A percentile compares a stretch with the other conserved stretches of the same genome.
These are phyloP conservation scores for Helotiales sp. DNA, from an alignment of 2,329 filamentous ascomycete genomes.

Conservation along the genomic window DNA sequence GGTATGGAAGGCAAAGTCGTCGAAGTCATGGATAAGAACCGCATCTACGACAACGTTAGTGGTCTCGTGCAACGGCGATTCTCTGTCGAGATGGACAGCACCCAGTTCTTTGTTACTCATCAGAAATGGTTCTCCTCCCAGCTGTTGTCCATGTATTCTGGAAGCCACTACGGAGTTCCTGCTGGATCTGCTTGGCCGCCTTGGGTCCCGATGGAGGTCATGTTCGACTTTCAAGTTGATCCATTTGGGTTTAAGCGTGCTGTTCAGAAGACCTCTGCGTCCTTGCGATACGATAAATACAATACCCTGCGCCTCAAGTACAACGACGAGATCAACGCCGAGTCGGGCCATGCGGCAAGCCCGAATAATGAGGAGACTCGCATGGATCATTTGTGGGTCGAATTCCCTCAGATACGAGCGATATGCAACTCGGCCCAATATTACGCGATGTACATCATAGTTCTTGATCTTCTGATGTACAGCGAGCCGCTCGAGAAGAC, in stretches of 20 bases:
- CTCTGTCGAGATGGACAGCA: conserved; percentile 92
- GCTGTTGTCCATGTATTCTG: conserved; percentile 89
- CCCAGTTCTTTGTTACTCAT: conserved; percentile 96
- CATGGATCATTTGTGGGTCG: conserved; percentile 96
- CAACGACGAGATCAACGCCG: conserved; percentile 78
- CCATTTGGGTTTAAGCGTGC: conserved; percentile 98
- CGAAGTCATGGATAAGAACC: conserved; percentile 95
- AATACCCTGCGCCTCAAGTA: conserved; percentile 96
- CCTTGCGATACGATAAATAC: conserved; percentile 95
- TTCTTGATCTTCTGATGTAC: conserved; percentile 92
- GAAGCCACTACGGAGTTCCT: conserved; percentile 86
- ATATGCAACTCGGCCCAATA: conserved; percentile 97
- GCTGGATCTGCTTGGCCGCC: conserved; percentile 90
- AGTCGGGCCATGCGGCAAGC: conserved; percentile 52
- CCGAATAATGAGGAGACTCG: conserved; percentile 66
- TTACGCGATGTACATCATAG: conserved; percentile 97
- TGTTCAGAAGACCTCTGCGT: conserved; percentile 94
- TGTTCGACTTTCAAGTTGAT: conserved; percentile 93
- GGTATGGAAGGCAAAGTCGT: conserved; percentile 98
- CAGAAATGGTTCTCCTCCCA: conserved; percentile 86
- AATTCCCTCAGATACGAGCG: conserved; percentile 92
- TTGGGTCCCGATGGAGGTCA: conserved; percentile 97
- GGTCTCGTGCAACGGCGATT: conserved; percentile 94
- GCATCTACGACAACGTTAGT: conserved; percentile 88
- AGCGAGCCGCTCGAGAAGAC: conserved; percentile 96